A percentile compares a stretch with the other conserved stretches of the same genome.
These are phyloP conservation scores for Spinacia oleracea DNA, from an alignment of 179 eudicot genomes.

Conservation along the genomic window DNA sequence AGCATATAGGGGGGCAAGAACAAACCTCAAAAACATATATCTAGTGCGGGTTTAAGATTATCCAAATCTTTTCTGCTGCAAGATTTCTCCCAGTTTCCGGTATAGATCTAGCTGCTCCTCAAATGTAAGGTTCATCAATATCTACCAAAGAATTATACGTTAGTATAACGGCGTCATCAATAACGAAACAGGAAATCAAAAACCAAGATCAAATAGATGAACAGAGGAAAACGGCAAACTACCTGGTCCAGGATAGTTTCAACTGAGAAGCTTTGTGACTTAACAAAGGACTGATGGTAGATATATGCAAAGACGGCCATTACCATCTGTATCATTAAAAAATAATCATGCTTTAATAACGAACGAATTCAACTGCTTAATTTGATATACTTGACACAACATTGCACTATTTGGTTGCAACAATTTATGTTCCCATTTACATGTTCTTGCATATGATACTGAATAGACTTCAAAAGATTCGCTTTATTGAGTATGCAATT, in stretches of 20 bases:
- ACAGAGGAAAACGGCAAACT: constrained; percentile 11
- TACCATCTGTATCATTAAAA: constrained; percentile 66
- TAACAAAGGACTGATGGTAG: constrained; percentile 88
- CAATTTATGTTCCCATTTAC: neutral
- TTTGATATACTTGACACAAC: neutral
- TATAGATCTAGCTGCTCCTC: constrained; percentile 79
- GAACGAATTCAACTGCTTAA: neutral
- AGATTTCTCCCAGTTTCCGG: constrained; percentile 64
- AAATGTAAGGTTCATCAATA: constrained; percentile 71
- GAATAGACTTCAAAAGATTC: neutral
- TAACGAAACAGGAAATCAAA: neutral
- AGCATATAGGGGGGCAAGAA: neutral
- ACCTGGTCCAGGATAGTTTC: constrained; percentile 88
- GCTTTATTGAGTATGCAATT: neutral
- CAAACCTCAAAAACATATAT: constrained; percentile 25
- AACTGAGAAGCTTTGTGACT: constrained; percentile 67
- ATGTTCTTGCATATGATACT: neutral
- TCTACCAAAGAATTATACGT: constrained; percentile 34
- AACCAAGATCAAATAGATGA: neutral
- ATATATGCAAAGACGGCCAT: constrained; percentile 98
- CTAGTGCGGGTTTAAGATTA: constrained; percentile 27
- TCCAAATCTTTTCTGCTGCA: constrained; percentile 52
- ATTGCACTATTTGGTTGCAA: neutral
- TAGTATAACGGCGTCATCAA: constrained; percentile 4
- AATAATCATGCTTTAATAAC: neutral